Evolutionary conservation across 2,329 filamentous ascomycete species (phyloP), one percentile per base, ranked within the genome.

Genomic region (Penicillium sp.): DNA sequence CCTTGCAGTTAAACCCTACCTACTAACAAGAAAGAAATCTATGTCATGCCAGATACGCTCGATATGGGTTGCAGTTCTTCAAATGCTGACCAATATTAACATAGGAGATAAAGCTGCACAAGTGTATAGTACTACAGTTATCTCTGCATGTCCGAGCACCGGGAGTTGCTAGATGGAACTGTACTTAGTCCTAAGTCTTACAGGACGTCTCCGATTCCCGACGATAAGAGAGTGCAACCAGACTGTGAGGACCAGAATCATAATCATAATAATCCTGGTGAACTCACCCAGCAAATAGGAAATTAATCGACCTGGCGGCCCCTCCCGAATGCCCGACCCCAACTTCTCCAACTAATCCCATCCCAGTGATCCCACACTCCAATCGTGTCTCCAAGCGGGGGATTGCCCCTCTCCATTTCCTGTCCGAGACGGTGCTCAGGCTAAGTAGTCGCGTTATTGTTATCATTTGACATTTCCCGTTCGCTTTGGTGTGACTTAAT

Each of bases 301-400:
- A 49, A 49, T 33, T 10, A 33, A 33, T 12, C 2, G 30, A 49
- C 6, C 4, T 49, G 24, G 24, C 45, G 15, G 45, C 45, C 17
- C 17, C 26, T 12, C 30, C 30, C 28, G 4, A 30, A 30, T 37
- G 10, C n/a, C 5, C 50, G 56, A 58, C 53, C 49, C 45, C 42
- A 59, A 58, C 58, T 47, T 45, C 58, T 26, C 60, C 63, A 65
- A 65, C 38, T 53, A 26, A 3, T 17, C 13, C 33, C 33, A 3
- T 24, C 30, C 15, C n/a, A n/a, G n/a, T n/a, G n/a, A n/a, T n/a
- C n/a, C n/a, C n/a, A n/a, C n/a, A n/a, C 8, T 28, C 40, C 5
- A 8, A 40, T 30, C 6, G 37, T 40, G 35, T 42, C 44, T n/a
- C 35, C 51, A 33, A 44, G 58, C 55, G 58, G 58, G 58, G 55